Evolutionary conservation across 768 basidiomycete species (phyloP).

Genomic region (Harrya chromipes): DNA sequence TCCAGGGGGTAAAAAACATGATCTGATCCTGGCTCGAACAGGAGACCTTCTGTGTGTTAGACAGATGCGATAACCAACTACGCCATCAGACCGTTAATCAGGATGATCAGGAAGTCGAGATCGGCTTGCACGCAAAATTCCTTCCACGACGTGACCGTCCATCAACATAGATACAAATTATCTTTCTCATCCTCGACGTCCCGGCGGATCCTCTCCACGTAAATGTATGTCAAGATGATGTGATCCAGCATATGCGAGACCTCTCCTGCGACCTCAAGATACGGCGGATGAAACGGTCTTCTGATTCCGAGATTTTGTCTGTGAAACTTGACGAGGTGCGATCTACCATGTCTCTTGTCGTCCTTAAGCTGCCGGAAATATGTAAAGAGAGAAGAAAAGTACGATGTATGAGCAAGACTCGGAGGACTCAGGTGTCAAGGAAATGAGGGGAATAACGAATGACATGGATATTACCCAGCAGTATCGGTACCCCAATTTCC

Average conservation of each 20-base stretch:
- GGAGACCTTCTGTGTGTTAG: conserved; percentile 56
- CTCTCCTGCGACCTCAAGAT: conserved; percentile 26
- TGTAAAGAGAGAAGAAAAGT: not conserved
- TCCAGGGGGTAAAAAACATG: not conserved
- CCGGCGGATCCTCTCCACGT: conserved; percentile 28
- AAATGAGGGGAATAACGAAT: not conserved
- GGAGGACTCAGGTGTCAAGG: not conserved
- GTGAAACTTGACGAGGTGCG: conserved; percentile 17
- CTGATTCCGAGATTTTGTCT: conserved; percentile 16
- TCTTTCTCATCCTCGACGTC: conserved; percentile 18
- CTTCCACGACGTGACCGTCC: too few species aligned
- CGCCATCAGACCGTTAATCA: conserved; percentile 47
- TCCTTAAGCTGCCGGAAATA: conserved; percentile 10
- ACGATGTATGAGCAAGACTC: conserved; percentile 1
- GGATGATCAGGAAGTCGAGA: too few species aligned
- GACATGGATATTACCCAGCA: conserved; percentile 21
- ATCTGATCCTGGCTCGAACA: conserved; percentile 24
- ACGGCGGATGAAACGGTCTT: conserved; percentile 16
- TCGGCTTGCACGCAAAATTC: too few species aligned
- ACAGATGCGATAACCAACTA: conserved; percentile 85
- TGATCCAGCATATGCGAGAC: conserved; percentile 30
- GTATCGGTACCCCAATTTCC: conserved; percentile 23
- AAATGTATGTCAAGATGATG: conserved; percentile 34
- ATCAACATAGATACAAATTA: not conserved
- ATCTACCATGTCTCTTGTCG: conserved; percentile 10